Evolutionary conservation across 2,329 filamentous ascomycete genomes (phyloP).

Genomic region (Phialophora macrospora): DNA sequence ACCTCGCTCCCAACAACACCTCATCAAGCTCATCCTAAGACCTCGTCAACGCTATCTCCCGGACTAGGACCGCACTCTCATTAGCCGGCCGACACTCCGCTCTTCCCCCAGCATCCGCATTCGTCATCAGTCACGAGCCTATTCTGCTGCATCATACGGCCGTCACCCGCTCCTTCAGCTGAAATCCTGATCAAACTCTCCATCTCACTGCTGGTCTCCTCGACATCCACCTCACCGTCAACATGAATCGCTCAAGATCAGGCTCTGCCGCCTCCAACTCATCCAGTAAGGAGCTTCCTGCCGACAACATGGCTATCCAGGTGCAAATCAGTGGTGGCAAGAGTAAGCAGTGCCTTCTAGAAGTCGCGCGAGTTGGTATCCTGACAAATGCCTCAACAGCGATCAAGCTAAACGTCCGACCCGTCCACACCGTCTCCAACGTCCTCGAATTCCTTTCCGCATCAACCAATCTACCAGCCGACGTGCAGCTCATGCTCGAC

Average conservation of each 20-base stretch:
- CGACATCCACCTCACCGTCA: constrained; percentile 8
- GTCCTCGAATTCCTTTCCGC: constrained; percentile 63
- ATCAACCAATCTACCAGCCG: constrained; percentile 58
- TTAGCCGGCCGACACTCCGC: constrained; percentile 40
- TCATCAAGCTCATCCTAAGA: background rate
- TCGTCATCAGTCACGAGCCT: constrained; percentile 35
- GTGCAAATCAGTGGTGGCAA: constrained; percentile 63
- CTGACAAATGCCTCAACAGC: constrained; percentile 47
- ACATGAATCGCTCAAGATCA: constrained; percentile 36
- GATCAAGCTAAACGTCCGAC: constrained; percentile 61
- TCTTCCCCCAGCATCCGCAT: constrained; percentile 39
- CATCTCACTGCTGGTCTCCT: constrained; percentile 2
- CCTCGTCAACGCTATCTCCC: background rate
- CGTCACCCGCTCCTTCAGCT: constrained; percentile 15
- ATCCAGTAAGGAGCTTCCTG: constrained; percentile 50
- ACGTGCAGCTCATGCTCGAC: constrained; percentile 62
- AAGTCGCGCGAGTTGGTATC: background rate
- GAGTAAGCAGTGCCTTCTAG: constrained; percentile 52
- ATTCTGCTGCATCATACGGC: constrained; percentile 20
- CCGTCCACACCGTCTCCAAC: constrained; percentile 59
- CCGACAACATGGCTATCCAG: constrained; percentile 65
- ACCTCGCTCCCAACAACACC: background rate
- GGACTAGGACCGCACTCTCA: constrained; percentile 8
- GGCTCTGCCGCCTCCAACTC: constrained; percentile 31
- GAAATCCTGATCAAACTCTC: background rate